These are phyloP conservation scores for Fusarium udum DNA, from an alignment of 2,329 filamentous ascomycete species.

Conservation along the genomic window DNA sequence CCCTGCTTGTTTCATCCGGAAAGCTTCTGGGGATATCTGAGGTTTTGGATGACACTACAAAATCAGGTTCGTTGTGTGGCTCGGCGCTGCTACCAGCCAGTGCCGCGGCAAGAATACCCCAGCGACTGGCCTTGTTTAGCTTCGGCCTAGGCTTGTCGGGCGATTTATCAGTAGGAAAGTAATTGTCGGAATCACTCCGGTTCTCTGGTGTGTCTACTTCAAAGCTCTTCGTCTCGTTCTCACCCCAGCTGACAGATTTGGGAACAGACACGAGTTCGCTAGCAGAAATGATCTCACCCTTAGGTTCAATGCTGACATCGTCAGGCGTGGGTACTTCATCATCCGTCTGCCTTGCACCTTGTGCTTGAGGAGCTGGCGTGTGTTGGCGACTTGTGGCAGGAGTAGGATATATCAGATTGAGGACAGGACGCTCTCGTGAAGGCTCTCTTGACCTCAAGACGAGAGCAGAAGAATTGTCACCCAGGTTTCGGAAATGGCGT, in stretches of 20 bases:
- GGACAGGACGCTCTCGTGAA: constrained; percentile 64
- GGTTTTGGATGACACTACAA: constrained; percentile 22
- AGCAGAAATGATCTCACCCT: constrained; percentile 53
- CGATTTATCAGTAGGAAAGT: constrained; percentile 34
- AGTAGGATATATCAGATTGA: constrained; percentile 70
- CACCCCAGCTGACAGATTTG: constrained; percentile 71
- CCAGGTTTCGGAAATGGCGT: constrained; percentile 46
- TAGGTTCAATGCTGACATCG: constrained; percentile 52
- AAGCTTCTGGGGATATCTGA: constrained; percentile 26
- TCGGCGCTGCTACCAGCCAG: constrained; percentile 55
- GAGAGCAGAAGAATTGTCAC: constrained; percentile 42
- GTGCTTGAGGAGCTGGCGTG: constrained; percentile 54
- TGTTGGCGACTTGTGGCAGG: constrained; percentile 55
- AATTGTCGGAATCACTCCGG: constrained; percentile 47
- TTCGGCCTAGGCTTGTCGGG: constrained; percentile 48
- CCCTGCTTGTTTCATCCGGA: constrained; percentile 26
- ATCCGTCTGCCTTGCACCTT: constrained; percentile 24
- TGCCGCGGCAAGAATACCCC: constrained; percentile 63
- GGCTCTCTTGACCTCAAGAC: constrained; percentile 60
- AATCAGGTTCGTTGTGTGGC: constrained; percentile 48
- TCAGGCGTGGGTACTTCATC: constrained; percentile 37
- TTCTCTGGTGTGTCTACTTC: constrained; percentile 67
- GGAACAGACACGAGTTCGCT: constrained; percentile 45
- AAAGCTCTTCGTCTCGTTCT: constrained; percentile 72
- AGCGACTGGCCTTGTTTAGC: constrained; percentile 55